phyloP scores from a whole-genome alignment of 148 eudicot genomes.

The Fallopia convolvulus region DNA sequence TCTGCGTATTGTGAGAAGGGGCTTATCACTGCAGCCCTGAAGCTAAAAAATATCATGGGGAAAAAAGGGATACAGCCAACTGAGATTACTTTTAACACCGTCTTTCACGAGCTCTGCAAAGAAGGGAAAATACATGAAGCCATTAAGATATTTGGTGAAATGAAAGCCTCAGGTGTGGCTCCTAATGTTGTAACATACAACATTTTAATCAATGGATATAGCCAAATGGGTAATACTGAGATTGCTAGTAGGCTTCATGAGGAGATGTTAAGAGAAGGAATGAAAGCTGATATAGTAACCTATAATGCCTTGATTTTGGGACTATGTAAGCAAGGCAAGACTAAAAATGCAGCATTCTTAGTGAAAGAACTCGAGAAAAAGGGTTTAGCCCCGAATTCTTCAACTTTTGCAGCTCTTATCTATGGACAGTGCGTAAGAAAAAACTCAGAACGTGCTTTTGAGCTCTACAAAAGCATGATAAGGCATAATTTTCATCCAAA shows the following conservation, averaged over 20 bases:
- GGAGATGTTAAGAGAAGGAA: slow-evolving; percentile 49
- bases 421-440: slow-evolving; percentile 65
- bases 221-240: slow-evolving; percentile 44
- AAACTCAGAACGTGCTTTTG: slow-evolving; percentile 69
- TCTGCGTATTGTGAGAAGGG: slow-evolving; percentile 49
- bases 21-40: slow-evolving; percentile 40
- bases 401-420: slow-evolving; percentile 79
- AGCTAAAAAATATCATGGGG: slow-evolving; percentile 52
- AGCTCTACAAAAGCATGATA: slow-evolving; percentile 61
- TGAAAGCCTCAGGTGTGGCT: slow-evolving; percentile 40
- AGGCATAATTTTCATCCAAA: slow-evolving; percentile 55
- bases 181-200: slow-evolving; percentile 60
- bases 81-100: slow-evolving; percentile 55
- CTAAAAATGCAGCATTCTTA: slow-evolving; percentile 65
- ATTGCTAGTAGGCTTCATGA: slow-evolving; percentile 43
- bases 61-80: slow-evolving; percentile 43
- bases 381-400: slow-evolving; percentile 53
- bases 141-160: slow-evolving; percentile 52
- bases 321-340: slow-evolving; percentile 70
- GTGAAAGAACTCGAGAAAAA: slow-evolving; percentile 57
- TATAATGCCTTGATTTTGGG: slow-evolving; percentile 68
- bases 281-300: slow-evolving; percentile 57
- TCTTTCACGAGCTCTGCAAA: slow-evolving; percentile 65
- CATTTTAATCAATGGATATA: slow-evolving; percentile 51
- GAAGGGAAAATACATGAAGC: slow-evolving; percentile 62